Conservation (phyloP, 148 eudicot genomes). For the Amaranthus cruentus region DNA sequence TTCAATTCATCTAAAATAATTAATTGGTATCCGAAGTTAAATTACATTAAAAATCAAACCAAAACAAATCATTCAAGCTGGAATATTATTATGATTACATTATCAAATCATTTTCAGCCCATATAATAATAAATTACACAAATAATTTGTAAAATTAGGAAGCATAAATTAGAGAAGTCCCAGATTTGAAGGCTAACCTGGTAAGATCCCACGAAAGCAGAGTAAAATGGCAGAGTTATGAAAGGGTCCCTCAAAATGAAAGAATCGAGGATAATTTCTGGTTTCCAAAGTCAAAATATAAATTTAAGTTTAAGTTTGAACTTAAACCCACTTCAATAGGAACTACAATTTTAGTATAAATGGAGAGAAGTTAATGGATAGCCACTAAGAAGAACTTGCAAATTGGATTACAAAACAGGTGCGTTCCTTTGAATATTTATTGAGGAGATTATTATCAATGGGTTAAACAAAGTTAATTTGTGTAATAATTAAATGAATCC, state of each 20-base stretch:
- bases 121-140: not conserved
- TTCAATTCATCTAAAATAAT: not conserved
- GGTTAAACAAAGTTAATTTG: too few relatives aligned
- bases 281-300: not conserved
- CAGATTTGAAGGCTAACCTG: conserved; percentile 23
- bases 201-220: conserved; percentile 22
- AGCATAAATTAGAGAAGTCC: not conserved
- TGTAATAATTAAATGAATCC: too few relatives aligned
- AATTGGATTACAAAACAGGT: not conserved
- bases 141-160: not conserved
- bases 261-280: conserved; percentile 10
- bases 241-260: conserved; percentile 8
- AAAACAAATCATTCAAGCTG: not conserved
- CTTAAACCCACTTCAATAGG: not conserved
- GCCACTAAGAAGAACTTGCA: conserved; percentile 14
- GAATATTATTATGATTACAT: not conserved
- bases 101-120: not conserved
- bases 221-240: conserved; percentile 13
- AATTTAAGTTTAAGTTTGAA: conserved; percentile 1
- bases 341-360: not conserved
- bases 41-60: not conserved
- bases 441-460: not conserved
- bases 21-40: not conserved
- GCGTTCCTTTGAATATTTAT: not conserved
- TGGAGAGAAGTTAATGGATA: conserved; percentile 16